phyloP scores from a whole-genome alignment of 2,329 filamentous ascomycete species.

The Botrytis galanthina region DNA sequence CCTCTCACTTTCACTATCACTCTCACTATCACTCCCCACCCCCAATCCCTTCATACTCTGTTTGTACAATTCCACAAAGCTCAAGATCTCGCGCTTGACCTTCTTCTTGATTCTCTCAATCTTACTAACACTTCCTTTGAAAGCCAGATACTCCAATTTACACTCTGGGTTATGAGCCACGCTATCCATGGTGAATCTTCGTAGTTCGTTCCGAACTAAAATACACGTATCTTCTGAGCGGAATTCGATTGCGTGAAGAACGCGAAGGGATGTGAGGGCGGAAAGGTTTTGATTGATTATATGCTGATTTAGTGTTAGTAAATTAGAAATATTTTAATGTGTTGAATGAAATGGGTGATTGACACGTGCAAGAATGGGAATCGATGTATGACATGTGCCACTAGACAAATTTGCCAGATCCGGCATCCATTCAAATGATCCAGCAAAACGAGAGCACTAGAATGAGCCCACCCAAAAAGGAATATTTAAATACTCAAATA shows the following conservation, averaged over 20 bases:
- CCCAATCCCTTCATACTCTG: background rate
- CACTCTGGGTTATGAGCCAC: constrained; percentile 54
- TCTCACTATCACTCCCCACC: background rate
- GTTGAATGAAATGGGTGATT: background rate
- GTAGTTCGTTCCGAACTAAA: constrained; percentile 54
- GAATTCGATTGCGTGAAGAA: constrained; percentile 55
- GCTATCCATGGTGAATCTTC: constrained; percentile 58
- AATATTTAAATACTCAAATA: background rate
- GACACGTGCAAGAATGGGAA: background rate
- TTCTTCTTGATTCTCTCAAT: constrained; percentile 23
- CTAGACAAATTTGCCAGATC: background rate
- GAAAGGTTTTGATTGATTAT: constrained; percentile 54
- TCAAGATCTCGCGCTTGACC: constrained; percentile 14
- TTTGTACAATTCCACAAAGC: background rate
- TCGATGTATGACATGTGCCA: background rate
- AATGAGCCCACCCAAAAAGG: background rate
- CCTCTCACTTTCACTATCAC: constrained; percentile 35
- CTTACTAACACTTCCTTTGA: constrained; percentile 49
- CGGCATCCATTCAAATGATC: background rate
- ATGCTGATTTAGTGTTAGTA: constrained; percentile 45
- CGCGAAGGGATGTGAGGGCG: constrained; percentile 49
- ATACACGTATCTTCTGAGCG: constrained; percentile 53
- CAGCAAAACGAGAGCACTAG: too few species aligned
- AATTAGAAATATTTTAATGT: background rate
- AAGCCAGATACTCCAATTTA: constrained; percentile 58